Percentiles rank a stretch among this genome's conserved stretches.
These are phyloP conservation scores for Hygrophila difformis DNA, from an alignment of 257 asterid species.

Conservation along the genomic window DNA sequence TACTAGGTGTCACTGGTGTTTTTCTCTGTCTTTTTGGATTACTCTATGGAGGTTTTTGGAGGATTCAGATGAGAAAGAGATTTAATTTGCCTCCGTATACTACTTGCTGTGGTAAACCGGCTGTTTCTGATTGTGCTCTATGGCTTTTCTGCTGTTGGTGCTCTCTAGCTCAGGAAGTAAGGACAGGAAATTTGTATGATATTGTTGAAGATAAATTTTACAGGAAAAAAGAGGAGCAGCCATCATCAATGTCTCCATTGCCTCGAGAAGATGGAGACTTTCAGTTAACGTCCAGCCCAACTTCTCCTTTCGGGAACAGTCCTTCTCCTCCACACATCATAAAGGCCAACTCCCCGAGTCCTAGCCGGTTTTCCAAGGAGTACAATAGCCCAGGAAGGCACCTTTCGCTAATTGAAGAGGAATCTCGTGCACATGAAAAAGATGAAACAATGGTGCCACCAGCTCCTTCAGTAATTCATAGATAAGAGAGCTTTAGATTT, in stretches of 20 bases:
- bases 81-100: slow-evolving; percentile 58
- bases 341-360: slow-evolving; percentile 28
- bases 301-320: slow-evolving; percentile 11
- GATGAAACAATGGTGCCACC: slow-evolving; percentile 45
- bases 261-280: slow-evolving; percentile 51
- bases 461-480: slow-evolving; percentile 27
- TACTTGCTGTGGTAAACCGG: slow-evolving; percentile 55
- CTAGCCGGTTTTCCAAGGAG: slow-evolving; percentile 34
- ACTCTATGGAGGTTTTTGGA: slow-evolving; percentile 91
- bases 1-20: slow-evolving; percentile 60
- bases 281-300: slow-evolving; percentile 27
- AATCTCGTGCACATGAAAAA: slow-evolving; percentile 14
- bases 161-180: slow-evolving; percentile 76
- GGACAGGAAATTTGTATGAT: slow-evolving; percentile 76
- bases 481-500: slow-evolving; percentile 26
- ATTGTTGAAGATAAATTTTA: slow-evolving; percentile 62
- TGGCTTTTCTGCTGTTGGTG: slow-evolving; percentile 98
- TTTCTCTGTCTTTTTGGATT: slow-evolving; percentile 74
- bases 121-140: slow-evolving; percentile 55
- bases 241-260: slow-evolving; percentile 37
- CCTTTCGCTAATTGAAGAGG: slow-evolving; percentile 29
- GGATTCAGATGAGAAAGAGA: slow-evolving; percentile 86
- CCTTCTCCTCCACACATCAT: slow-evolving; percentile 8
- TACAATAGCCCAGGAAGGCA: slow-evolving; percentile 27
- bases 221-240: slow-evolving; percentile 22